These are phyloP conservation scores for Marchantia polymorpha DNA, from an alignment of 225 moss, liverwort and hornwort genomes.

Conservation along the genomic window DNA sequence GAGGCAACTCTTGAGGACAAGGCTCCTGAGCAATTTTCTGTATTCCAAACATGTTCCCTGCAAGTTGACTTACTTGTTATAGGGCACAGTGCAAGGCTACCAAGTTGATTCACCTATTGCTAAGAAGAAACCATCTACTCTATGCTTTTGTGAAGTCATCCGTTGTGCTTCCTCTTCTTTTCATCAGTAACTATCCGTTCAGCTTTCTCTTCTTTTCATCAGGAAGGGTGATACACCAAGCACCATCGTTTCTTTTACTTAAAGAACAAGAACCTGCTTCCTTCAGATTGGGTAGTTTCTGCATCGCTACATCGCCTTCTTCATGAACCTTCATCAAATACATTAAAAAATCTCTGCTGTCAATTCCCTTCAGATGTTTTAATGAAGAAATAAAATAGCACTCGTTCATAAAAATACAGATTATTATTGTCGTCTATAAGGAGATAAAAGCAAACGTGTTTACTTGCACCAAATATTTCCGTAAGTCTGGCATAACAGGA, in stretches of 20 bases:
- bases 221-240: conserved; percentile 1
- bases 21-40: neutral
- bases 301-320: neutral
- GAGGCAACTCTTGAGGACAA: neutral
- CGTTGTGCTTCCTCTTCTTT: conserved; percentile 10
- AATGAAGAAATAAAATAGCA: no score
- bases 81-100: conserved; percentile 12
- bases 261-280: conserved; percentile 13
- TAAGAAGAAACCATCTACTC: neutral
- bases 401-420: neutral
- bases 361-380: no score
- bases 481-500: no score
- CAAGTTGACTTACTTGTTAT: conserved; percentile 6
- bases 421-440: neutral
- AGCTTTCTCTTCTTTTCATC: conserved; percentile 14
- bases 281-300: conserved; percentile 1
- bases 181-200: neutral
- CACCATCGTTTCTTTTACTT: conserved; percentile 3
- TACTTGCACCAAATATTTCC: neutral
- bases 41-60: conserved; percentile 18
- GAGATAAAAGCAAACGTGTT: neutral
- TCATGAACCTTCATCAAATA: conserved; percentile 7
- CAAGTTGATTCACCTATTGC: neutral
- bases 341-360: neutral
- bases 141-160: neutral